Conservation (phyloP, 2,329 filamentous ascomycete species). For the Ophiocordyceps sinensis region DNA sequence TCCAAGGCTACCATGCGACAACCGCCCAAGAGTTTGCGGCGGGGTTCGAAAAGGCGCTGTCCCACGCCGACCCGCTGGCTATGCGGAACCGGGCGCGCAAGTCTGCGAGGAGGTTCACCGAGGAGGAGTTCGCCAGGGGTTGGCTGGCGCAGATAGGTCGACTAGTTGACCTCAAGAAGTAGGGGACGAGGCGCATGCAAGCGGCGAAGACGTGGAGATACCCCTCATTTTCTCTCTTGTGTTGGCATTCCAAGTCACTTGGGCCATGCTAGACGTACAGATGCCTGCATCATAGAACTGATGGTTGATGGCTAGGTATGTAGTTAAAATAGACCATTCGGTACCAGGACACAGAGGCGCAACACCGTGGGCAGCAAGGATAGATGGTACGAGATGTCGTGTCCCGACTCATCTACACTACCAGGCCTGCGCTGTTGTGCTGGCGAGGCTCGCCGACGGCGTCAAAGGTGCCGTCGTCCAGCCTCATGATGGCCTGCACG, state of each 20-base stretch:
- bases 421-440: constrained; percentile 52
- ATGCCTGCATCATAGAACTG: no score
- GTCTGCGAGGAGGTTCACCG: constrained; percentile 75
- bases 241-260: background rate
- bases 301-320: no score
- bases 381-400: background rate
- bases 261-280: no score
- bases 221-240: constrained; percentile 11
- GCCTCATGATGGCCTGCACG: constrained; percentile 53
- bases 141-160: constrained; percentile 67
- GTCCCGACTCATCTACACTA: constrained; percentile 11
- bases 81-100: constrained; percentile 63
- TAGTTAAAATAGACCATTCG: no score
- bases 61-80: constrained; percentile 54
- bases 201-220: constrained; percentile 21
- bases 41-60: constrained; percentile 65
- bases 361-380: no score
- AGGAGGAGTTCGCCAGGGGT: constrained; percentile 65
- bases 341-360: no score
- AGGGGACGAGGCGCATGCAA: constrained; percentile 6
- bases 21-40: constrained; percentile 66
- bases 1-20: constrained; percentile 66
- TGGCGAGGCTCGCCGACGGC: constrained; percentile 66
- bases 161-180: constrained; percentile 39
- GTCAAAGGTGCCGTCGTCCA: constrained; percentile 57